These are phyloP conservation scores for Taphrina populina DNA, from an alignment of 1,139 yeast species.

Conservation along the genomic window DNA sequence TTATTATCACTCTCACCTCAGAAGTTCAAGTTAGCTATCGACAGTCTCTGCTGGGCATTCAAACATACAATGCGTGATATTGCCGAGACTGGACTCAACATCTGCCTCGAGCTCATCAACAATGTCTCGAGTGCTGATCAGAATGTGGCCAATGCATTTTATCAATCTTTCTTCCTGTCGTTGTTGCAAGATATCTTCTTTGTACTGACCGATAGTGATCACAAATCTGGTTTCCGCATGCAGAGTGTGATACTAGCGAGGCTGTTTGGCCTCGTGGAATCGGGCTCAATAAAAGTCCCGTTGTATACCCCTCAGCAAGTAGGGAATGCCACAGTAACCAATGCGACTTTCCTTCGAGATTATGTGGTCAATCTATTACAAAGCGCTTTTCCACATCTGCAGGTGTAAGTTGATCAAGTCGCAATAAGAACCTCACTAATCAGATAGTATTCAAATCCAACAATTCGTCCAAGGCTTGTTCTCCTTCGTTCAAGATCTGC, in stretches of 20 bases:
- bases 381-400: conserved; percentile 87
- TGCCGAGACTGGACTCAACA: conserved; percentile 50
- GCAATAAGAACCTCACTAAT: not conserved
- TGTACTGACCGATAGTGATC: conserved; percentile 95
- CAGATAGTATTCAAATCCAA: conserved; percentile 61
- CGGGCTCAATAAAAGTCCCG: conserved; percentile 69
- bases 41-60: conserved; percentile 96
- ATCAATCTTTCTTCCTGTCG: conserved; percentile 82
- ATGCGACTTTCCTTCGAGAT: conserved; percentile 73
- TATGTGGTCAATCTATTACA: conserved; percentile 78
- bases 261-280: conserved; percentile 79
- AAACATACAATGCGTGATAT: conserved; percentile 79
- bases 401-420: conserved; percentile 45
- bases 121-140: conserved; percentile 73
- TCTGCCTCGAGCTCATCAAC: conserved; percentile 75
- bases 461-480: conserved; percentile 74
- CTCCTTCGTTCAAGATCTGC: conserved; percentile 67
- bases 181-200: conserved; percentile 88
- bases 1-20: conserved; percentile 84
- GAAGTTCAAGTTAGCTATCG: conserved; percentile 85
- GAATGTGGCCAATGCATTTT: conserved; percentile 80
- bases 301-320: conserved; percentile 62
- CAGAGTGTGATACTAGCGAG: conserved; percentile 84
- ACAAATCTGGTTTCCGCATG: conserved; percentile 88
- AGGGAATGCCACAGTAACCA: conserved; percentile 84